Conservation (phyloP, 345 rosid species). For the Citrus sp. region DNA sequence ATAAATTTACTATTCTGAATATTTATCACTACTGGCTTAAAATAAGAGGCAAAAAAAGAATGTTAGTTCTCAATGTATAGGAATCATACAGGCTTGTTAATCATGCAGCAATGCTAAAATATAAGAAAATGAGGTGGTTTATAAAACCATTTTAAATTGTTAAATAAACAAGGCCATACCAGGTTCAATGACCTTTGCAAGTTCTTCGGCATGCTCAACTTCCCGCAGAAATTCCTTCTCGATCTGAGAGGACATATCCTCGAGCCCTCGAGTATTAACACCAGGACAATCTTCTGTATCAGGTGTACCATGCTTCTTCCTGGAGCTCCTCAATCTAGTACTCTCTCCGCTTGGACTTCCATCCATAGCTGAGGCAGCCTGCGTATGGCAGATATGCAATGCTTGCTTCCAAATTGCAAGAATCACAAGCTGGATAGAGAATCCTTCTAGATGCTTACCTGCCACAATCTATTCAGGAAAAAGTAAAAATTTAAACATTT, state of each 20-base stretch:
- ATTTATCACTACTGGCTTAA: not conserved
- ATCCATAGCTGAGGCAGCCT: conserved; percentile 85
- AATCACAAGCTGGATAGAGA: conserved; percentile 87
- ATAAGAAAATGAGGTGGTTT: not conserved
- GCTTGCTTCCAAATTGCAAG: conserved; percentile 98
- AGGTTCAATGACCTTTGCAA: conserved; percentile 64
- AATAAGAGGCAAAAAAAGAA: not conserved
- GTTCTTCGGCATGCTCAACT: conserved; percentile 84
- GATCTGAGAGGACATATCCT: conserved; percentile 53
- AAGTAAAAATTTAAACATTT: conserved; percentile 6
- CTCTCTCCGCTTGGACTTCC: conserved; percentile 67
- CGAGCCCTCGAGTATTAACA: conserved; percentile 36
- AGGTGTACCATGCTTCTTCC: conserved; percentile 46
- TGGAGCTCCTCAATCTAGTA: conserved; percentile 43
- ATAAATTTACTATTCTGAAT: not conserved
- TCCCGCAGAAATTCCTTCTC: conserved; percentile 75
- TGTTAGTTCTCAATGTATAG: not conserved
- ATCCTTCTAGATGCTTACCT: conserved; percentile 65
- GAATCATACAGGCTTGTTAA: not conserved
- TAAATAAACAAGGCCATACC: conserved; percentile 43
- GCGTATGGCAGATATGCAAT: conserved; percentile 84
- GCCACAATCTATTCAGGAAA: conserved; percentile 46
- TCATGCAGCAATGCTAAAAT: not conserved
- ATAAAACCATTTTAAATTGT: not conserved
- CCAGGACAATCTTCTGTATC: conserved; percentile 36